Conservation (phyloP, 2,329 filamentous ascomycete species). For the Tolypocladium album region DNA sequence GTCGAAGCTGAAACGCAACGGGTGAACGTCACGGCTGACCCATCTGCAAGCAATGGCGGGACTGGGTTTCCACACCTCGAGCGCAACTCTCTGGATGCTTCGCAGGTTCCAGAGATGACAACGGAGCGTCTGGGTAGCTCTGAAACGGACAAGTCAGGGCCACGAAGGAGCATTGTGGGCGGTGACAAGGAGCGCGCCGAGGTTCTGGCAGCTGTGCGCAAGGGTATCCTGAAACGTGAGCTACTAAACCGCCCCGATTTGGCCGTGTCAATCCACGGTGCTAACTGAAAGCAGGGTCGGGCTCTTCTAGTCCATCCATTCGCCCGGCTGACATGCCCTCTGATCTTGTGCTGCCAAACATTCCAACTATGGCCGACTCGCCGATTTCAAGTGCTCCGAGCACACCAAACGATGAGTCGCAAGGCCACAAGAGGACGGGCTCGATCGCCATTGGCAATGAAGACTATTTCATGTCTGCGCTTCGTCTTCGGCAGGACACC, state of each 20-base stretch:
- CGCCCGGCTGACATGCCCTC: slow-evolving; percentile 47
- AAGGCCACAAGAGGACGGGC: slow-evolving; percentile 54
- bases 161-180: slow-evolving; percentile 81
- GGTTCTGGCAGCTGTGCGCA: slow-evolving; percentile 82
- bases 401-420: slow-evolving; percentile 71
- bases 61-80: slow-evolving; percentile 81
- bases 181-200: slow-evolving; percentile 86
- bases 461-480: slow-evolving; percentile 78
- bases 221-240: slow-evolving; percentile 88
- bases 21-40: slow-evolving; percentile 65
- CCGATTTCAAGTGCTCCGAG: slow-evolving; percentile 78
- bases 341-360: slow-evolving; percentile 47
- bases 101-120: slow-evolving; percentile 30
- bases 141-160: slow-evolving; percentile 48
- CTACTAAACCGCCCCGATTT: neutral
- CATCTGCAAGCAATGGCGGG: slow-evolving; percentile 54
- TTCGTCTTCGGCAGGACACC: slow-evolving; percentile 63
- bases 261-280: neutral
- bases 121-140: slow-evolving; percentile 45
- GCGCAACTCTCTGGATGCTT: slow-evolving; percentile 66
- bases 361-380: slow-evolving; percentile 60
- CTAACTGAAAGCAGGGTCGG: slow-evolving; percentile 22
- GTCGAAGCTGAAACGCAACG: slow-evolving; percentile 85
- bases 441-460: slow-evolving; percentile 68
- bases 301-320: slow-evolving; percentile 57